phyloP scores from a whole-genome alignment of 768 basidiomycete species.

The Pisolithus albus region DNA sequence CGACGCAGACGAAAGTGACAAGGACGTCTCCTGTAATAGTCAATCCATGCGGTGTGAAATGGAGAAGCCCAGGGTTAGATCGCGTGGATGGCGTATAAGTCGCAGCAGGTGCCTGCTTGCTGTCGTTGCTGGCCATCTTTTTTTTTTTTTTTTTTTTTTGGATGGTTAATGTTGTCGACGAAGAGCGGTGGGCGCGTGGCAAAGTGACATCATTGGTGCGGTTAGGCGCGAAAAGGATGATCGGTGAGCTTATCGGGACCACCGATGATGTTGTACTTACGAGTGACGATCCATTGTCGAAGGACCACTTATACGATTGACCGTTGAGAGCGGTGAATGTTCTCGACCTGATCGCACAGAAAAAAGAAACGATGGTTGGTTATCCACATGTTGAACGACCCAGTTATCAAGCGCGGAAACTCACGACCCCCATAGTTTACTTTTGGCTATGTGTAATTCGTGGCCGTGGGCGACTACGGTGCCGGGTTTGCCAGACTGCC shows the following conservation, averaged over 20 bases:
- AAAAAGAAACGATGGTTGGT: neutral
- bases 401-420: slow-evolving; percentile 3
- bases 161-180: too few species aligned
- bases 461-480: slow-evolving; percentile 23
- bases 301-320: slow-evolving; percentile 29
- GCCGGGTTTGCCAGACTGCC: slow-evolving; percentile 25
- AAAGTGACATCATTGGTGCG: too few species aligned
- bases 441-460: slow-evolving; percentile 18
- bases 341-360: slow-evolving; percentile 17
- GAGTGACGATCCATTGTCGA: slow-evolving; percentile 26
- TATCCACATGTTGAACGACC: neutral
- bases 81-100: slow-evolving; percentile 22
- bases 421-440: slow-evolving; percentile 27
- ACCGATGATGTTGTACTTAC: slow-evolving; percentile 9
- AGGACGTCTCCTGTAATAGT: slow-evolving; percentile 29
- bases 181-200: too few species aligned
- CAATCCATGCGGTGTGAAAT: slow-evolving; percentile 27
- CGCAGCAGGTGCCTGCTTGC: slow-evolving; percentile 26
- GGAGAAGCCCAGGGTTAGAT: slow-evolving; percentile 24
- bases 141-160: too few species aligned
- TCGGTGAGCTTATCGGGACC: slow-evolving; percentile 1
- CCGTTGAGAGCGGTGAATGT: slow-evolving; percentile 30
- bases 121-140: slow-evolving; percentile 29
- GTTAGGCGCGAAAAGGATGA: neutral
- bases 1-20: slow-evolving; percentile 27